Percentiles rank a stretch among this genome's conserved stretches.
Conservation (phyloP, 116 monocot species). For the Phalaenopsis hybrid region DNA sequence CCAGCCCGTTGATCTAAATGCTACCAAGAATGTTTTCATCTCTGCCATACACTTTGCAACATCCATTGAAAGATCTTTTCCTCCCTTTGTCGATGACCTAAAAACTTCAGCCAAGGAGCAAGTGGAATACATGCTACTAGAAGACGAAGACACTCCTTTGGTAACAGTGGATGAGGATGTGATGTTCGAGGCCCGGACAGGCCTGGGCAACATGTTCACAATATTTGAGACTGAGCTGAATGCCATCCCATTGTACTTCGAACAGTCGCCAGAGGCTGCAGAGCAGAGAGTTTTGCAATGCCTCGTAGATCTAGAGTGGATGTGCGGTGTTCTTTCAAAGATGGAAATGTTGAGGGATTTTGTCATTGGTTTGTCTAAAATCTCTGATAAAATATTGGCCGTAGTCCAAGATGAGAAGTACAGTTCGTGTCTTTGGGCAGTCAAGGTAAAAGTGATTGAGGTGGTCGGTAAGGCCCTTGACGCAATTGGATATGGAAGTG, state of each 20-base stretch:
- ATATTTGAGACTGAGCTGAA: slow-evolving; percentile 43
- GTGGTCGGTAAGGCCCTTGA: slow-evolving; percentile 70
- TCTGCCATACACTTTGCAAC: slow-evolving; percentile 85
- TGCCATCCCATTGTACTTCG: slow-evolving; percentile 20
- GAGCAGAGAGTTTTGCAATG: slow-evolving; percentile 49
- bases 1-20: slow-evolving; percentile 45
- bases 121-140: slow-evolving; percentile 79
- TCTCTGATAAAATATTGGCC: slow-evolving; percentile 41
- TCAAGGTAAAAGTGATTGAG: slow-evolving; percentile 66
- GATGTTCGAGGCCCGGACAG: slow-evolving; percentile 37
- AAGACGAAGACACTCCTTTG: slow-evolving; percentile 65
- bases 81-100: slow-evolving; percentile 65
- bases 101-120: slow-evolving; percentile 94
- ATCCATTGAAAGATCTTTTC: slow-evolving; percentile 26
- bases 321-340: slow-evolving; percentile 55
- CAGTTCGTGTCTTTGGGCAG: slow-evolving; percentile 43
- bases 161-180: slow-evolving; percentile 58
- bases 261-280: slow-evolving; percentile 29
- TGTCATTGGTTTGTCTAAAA: slow-evolving; percentile 44
- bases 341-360: slow-evolving; percentile 81
- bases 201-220: slow-evolving; percentile 43
- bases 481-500: slow-evolving; percentile 72
- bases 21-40: slow-evolving; percentile 71
- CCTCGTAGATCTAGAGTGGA: slow-evolving; percentile 74
- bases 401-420: slow-evolving; percentile 46